Base-by-base conservation (phyloP, 2,329 filamentous ascomycete genomes). In the Macrophomina pseudophaseolina region DNA sequence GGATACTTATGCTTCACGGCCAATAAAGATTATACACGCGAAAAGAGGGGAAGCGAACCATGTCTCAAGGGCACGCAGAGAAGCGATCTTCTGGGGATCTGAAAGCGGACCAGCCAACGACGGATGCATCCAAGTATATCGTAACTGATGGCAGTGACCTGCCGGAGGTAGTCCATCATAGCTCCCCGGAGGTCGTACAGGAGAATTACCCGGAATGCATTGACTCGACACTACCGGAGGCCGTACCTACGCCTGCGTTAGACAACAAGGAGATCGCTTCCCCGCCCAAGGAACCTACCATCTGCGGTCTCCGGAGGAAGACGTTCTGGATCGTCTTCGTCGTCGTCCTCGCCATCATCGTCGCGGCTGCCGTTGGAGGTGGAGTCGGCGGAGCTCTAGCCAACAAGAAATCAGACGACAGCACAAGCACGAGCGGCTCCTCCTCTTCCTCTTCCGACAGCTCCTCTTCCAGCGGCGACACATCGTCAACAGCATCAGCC, bases 351-450 rank as follows among this genome's bases (percentile, higher is more conserved):
- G 16, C 48, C 1, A 28, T 60, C 7, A 14, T 60, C 30, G 23
- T 60, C 14, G 56, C n/a, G n/a, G 56, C 30, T n/a, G 56, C 56
- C 4, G 14, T 60, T 3, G 56, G 56, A 60, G 56, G 56, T 28
- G 56, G 40, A 18, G 40, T 60, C 4, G 56, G 42, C 3, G 56
- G 56, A 32, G 16, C 40, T 4, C 12, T 60, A 16, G 40, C 56
- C 56, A 60, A 12, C n/a, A 60, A 48, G 42, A 49, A 35, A 5
- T 33, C 56, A 14, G 30, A 18, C 28, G 6, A 35, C 16, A 12
- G 30, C 12, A n/a, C 35, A 38, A 40, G 11, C 33, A 9, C 40
- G 7, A 48, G 2, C 35, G 28, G 16, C 11, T 18, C 12, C 5
- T 2, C 7, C 14, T 16, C 11, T 5, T 14, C 1, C 51, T 23